Percentiles rank a stretch among this genome's conserved stretches.
phyloP scores from a whole-genome alignment of 2,329 filamentous ascomycete species.

The Raffaelea ambrosiae region DNA sequence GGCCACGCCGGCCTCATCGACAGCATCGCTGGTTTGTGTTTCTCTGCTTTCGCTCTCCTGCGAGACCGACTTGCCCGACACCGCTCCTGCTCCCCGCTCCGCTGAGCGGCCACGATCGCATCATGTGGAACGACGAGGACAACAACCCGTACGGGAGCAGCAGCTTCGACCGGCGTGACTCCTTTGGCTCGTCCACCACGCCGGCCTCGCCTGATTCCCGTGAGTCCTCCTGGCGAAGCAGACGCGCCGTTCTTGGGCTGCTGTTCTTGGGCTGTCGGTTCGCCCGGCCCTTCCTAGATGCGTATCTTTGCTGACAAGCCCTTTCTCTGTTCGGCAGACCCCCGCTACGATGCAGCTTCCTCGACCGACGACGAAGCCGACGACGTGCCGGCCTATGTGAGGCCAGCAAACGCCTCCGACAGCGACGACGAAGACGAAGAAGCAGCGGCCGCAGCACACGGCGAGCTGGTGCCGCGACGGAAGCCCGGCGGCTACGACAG shows the following conservation, averaged over 20 bases:
- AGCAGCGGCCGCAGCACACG: constrained; percentile 20
- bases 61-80: too few relatives aligned
- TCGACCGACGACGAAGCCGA: constrained; percentile 61
- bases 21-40: too few relatives aligned
- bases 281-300: too few relatives aligned
- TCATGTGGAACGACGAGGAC: constrained; percentile 98
- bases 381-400: constrained; percentile 16
- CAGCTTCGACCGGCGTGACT: constrained; percentile 83
- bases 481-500: constrained; percentile 90
- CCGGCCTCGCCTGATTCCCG: constrained; percentile 52
- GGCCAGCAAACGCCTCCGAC: constrained; percentile 25
- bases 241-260: too few relatives aligned
- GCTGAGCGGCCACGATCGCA: constrained; percentile 13
- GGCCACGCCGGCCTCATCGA: too few relatives aligned
- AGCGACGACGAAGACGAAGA: constrained; percentile 39
- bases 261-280: too few relatives aligned
- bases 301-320: too few relatives aligned
- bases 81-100: too few relatives aligned
- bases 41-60: too few relatives aligned
- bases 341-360: constrained; percentile 56
- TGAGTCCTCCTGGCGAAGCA: constrained; percentile 31
- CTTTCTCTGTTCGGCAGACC: too few relatives aligned
- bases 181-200: constrained; percentile 58
- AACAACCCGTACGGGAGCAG: constrained; percentile 93
- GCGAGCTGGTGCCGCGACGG: constrained; percentile 42